phyloP scores from a whole-genome alignment of 805 yeast genomes.

The Pichia gijzeniarum region DNA sequence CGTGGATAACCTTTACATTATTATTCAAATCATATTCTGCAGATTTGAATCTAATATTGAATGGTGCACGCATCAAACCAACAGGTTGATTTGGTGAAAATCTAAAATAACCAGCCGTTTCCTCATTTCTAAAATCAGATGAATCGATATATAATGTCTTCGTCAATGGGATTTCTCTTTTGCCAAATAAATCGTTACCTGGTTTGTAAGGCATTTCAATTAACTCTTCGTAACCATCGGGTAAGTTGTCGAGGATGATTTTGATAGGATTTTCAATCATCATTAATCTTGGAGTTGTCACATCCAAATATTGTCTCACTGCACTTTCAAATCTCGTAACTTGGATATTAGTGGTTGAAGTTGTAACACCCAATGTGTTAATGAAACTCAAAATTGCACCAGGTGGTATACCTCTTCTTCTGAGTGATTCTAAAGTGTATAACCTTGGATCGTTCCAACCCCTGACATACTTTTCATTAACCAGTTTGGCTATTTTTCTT shows the following conservation, averaged over 20 bases:
- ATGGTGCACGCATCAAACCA: slow-evolving; percentile 88
- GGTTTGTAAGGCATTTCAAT: slow-evolving; percentile 86
- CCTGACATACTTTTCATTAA: slow-evolving; percentile 72
- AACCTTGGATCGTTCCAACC: slow-evolving; percentile 99
- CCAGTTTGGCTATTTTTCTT: slow-evolving; percentile 92
- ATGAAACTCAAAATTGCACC: slow-evolving; percentile 92
- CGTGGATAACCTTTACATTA: slow-evolving; percentile 62
- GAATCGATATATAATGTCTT: slow-evolving; percentile 80
- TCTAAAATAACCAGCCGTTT: slow-evolving; percentile 75
- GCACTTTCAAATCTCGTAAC: slow-evolving; percentile 83
- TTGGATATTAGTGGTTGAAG: slow-evolving; percentile 88
- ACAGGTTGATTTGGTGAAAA: slow-evolving; percentile 92
- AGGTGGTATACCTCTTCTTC: slow-evolving; percentile 98
- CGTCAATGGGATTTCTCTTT: slow-evolving; percentile 67
- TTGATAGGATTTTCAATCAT: slow-evolving; percentile 83
- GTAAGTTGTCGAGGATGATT: slow-evolving; percentile 74
- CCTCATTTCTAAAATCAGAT: slow-evolving; percentile 71
- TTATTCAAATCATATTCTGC: slow-evolving; percentile 60
- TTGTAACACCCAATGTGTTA: slow-evolving; percentile 94
- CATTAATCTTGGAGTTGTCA: slow-evolving; percentile 91
- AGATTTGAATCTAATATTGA: slow-evolving; percentile 64
- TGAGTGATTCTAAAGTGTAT: slow-evolving; percentile 87
- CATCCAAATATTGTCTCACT: slow-evolving; percentile 80
- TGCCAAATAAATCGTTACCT: slow-evolving; percentile 71
- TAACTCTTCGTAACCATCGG: slow-evolving; percentile 63